Evolutionary conservation across 1,284 basidiomycete genomes (phyloP).

Genomic region (Ganoderma resinaceum): DNA sequence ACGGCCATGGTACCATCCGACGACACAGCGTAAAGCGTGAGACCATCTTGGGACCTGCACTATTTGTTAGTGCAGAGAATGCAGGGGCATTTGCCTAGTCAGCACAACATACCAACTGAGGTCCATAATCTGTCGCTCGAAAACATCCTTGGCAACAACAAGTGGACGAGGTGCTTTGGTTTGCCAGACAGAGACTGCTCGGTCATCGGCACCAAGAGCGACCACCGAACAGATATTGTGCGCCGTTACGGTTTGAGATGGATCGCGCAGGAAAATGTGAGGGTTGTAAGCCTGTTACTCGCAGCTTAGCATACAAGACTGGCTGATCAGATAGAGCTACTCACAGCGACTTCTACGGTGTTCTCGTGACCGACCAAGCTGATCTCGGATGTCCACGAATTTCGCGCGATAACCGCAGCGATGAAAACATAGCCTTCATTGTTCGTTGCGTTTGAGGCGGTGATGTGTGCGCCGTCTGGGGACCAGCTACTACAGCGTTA

Average conservation of each 20-base stretch:
- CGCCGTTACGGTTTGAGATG: slow-evolving; percentile 66
- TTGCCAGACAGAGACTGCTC: slow-evolving; percentile 92
- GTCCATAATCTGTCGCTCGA: slow-evolving; percentile 95
- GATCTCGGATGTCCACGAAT: slow-evolving; percentile 88
- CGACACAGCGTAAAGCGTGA: slow-evolving; percentile 93
- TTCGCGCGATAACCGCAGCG: slow-evolving; percentile 91
- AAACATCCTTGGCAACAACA: slow-evolving; percentile 92
- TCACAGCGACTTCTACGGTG: slow-evolving; percentile 93
- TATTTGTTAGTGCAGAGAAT: not conserved
- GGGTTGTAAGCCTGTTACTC: slow-evolving; percentile 85
- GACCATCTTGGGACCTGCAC: slow-evolving; percentile 87
- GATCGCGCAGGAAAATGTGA: slow-evolving; percentile 86
- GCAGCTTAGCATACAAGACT: slow-evolving; percentile 28
- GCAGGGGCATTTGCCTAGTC: slow-evolving; percentile 3
- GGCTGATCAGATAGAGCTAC: slow-evolving; percentile 35
- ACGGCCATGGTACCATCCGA: slow-evolving; percentile 95
- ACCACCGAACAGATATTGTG: slow-evolving; percentile 87
- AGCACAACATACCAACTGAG: slow-evolving; percentile 80
- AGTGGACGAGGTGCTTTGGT: slow-evolving; percentile 90
- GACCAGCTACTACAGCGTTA: slow-evolving; percentile 78
- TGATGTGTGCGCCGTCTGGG: slow-evolving; percentile 97
- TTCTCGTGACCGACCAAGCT: slow-evolving; percentile 98
- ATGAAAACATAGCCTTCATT: slow-evolving; percentile 96
- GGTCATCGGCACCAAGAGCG: slow-evolving; percentile 90
- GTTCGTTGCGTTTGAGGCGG: slow-evolving; percentile 97